These are phyloP conservation scores for Heterobasidion occidentale DNA, from an alignment of 1,284 basidiomycete species.

Conservation along the genomic window DNA sequence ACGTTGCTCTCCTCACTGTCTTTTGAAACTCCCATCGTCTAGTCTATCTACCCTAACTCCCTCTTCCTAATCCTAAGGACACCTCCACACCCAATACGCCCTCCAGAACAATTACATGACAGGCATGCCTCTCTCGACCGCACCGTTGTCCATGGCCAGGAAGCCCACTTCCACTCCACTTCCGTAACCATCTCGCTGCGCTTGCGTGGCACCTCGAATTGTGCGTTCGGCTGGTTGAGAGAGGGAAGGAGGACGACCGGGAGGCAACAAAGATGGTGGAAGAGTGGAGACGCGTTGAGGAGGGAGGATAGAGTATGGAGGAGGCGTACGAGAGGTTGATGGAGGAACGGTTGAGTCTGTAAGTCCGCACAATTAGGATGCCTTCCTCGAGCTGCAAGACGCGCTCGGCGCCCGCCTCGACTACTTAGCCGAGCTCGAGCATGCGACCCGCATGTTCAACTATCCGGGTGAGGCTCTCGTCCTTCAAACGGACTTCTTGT, in stretches of 20 bases:
- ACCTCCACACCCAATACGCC: constrained; percentile 70
- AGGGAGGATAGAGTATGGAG: constrained; percentile 69
- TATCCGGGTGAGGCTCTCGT: constrained; percentile 88
- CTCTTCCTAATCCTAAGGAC: no score
- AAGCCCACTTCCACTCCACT: constrained; percentile 83
- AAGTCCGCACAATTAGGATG: constrained; percentile 40
- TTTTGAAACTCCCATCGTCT: no score
- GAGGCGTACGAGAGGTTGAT: constrained; percentile 79
- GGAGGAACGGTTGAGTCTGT: constrained; percentile 65
- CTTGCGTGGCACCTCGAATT: constrained; percentile 68
- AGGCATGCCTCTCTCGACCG: constrained; percentile 86
- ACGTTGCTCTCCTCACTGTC: no score
- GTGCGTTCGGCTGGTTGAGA: constrained; percentile 63
- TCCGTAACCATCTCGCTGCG: constrained; percentile 72
- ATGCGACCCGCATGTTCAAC: constrained; percentile 85
- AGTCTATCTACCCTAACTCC: constrained; percentile 23
- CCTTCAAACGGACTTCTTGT: constrained; percentile 80
- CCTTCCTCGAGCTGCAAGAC: constrained; percentile 69
- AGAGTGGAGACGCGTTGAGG: constrained; percentile 80
- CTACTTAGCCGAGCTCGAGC: constrained; percentile 89
- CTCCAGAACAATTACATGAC: constrained; percentile 91
- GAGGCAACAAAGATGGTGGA: constrained; percentile 76
- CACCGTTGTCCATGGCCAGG: constrained; percentile 84
- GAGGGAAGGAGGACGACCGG: constrained; percentile 62
- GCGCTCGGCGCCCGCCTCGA: constrained; percentile 72